Conservation (phyloP, 768 basidiomycete genomes). For the Boletellus ananiceps region DNA sequence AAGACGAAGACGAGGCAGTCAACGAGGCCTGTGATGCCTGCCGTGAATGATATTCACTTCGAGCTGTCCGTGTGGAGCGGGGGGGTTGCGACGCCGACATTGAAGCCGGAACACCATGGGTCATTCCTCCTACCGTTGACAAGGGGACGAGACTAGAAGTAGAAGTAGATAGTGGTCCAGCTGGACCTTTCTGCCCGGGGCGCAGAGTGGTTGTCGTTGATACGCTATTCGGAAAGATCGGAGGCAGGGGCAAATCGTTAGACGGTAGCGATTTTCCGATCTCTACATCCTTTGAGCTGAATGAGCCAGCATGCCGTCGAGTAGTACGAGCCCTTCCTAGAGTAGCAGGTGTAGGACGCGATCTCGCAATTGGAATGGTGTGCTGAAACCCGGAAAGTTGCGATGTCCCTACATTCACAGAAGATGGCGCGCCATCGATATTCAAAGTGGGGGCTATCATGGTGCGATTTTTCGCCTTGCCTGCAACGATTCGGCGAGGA, state of each 20-base stretch:
- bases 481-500: conserved; percentile 32
- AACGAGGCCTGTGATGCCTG: conserved; percentile 42
- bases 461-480: conserved; percentile 26
- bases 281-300: conserved; percentile 88
- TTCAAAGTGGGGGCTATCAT: conserved; percentile 22
- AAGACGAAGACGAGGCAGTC: conserved; percentile 37
- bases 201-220: conserved; percentile 36
- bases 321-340: conserved; percentile 50
- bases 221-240: conserved; percentile 22
- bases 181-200: conserved; percentile 47
- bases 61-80: conserved; percentile 9
- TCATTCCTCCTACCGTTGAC: conserved; percentile 2
- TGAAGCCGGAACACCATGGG: conserved; percentile 2
- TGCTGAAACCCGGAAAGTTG: conserved; percentile 19
- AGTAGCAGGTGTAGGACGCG: conserved; percentile 24
- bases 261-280: conserved; percentile 77
- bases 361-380: conserved; percentile 28
- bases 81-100: conserved; percentile 13
- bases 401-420: conserved; percentile 26
- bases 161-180: conserved; percentile 33
- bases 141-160: conserved; percentile 16
- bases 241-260: conserved; percentile 39
- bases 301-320: conserved; percentile 89
- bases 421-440: conserved; percentile 25
- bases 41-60: conserved; percentile 34